Conservation (phyloP, 441 rosid genomes). For the Gossypium davidsonii region DNA sequence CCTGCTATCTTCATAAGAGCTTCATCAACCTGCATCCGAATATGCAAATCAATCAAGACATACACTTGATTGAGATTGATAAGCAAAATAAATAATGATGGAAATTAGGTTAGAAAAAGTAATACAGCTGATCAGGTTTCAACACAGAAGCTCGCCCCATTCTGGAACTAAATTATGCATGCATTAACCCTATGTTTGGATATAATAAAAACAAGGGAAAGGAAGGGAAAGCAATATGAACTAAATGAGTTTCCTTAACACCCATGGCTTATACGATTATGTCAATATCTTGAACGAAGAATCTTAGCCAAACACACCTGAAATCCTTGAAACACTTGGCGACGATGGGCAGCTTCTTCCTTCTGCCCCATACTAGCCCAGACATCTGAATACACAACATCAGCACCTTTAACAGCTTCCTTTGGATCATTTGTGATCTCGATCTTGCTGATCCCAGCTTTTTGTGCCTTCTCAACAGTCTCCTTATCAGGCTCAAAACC, state of each 20-base stretch:
- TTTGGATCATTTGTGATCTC: constrained; percentile 83
- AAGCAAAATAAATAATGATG: neutral
- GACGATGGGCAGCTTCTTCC: constrained; percentile 88
- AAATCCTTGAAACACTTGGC: constrained; percentile 82
- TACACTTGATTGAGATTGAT: neutral
- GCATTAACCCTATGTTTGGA: neutral
- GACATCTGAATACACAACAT: constrained; percentile 96
- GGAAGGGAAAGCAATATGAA: neutral
- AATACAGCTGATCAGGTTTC: neutral
- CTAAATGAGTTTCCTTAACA: neutral
- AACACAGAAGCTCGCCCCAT: neutral
- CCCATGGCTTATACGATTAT: neutral
- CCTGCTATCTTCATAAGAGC: constrained; percentile 84
- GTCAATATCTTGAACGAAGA: neutral
- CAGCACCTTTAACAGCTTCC: constrained; percentile 88
- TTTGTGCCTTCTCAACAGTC: constrained; percentile 66
- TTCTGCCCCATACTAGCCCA: constrained; percentile 99
- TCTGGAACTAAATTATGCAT: neutral
- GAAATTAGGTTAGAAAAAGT: neutral
- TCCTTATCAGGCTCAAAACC: constrained; percentile 86
- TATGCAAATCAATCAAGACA: neutral
- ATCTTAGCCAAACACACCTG: constrained; percentile 44
- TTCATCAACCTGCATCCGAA: constrained; percentile 64
- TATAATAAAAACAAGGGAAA: too few species aligned
- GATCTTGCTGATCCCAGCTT: constrained; percentile 81